Percentiles rank a stretch among this genome's conserved stretches.
Conservation (phyloP, 1,284 basidiomycete species). For the Papiliotrema laurentii region DNA sequence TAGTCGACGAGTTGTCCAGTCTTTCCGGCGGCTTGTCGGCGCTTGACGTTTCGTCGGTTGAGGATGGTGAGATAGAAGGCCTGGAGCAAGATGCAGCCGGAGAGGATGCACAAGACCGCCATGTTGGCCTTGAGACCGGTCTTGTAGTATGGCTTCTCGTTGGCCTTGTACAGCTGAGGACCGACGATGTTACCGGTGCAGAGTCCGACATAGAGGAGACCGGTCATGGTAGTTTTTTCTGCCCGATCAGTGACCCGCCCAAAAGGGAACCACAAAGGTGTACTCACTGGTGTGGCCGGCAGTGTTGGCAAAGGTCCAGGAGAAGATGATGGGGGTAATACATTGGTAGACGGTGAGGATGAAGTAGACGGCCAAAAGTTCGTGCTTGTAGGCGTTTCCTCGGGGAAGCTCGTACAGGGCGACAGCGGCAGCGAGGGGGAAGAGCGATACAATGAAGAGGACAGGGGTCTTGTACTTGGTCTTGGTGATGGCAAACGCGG, state of each 20-base stretch:
- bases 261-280: neutral
- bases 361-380: conserved; percentile 29
- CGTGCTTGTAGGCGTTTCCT: conserved; percentile 12
- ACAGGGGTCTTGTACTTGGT: conserved; percentile 52
- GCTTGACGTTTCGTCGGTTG: conserved; percentile 49
- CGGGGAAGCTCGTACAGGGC: conserved; percentile 27
- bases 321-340: conserved; percentile 28
- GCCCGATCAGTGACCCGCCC: neutral
- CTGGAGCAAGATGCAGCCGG: conserved; percentile 20
- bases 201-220: conserved; percentile 27
- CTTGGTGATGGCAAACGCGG: conserved; percentile 48
- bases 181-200: conserved; percentile 38
- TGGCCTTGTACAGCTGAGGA: conserved; percentile 24
- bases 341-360: conserved; percentile 28
- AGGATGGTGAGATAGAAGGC: conserved; percentile 49
- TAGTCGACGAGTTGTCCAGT: conserved; percentile 46
- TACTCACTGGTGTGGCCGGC: conserved; percentile 19
- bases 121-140: conserved; percentile 16
- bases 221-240: conserved; percentile 31
- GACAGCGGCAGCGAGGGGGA: conserved; percentile 35
- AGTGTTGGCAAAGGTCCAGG: conserved; percentile 30
- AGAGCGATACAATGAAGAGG: conserved; percentile 46
- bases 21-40: conserved; percentile 48
- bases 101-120: conserved; percentile 17
- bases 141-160: conserved; percentile 22